Conservation (phyloP, 78 protist genomes). For the Mastigamoeba balamuthi region DNA sequence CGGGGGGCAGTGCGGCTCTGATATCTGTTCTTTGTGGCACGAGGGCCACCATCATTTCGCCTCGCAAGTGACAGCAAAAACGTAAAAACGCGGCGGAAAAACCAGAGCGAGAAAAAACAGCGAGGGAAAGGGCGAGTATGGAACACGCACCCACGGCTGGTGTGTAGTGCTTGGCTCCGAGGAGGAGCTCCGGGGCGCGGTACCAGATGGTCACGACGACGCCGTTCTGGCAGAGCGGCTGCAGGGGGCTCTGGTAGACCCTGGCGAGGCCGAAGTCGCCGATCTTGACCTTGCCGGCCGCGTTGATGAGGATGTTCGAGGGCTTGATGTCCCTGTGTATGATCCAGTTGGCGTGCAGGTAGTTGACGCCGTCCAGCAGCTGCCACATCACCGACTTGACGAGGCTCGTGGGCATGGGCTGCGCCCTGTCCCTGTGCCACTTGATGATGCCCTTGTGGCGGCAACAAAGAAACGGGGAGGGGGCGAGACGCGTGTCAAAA, state of each 20-base stretch:
- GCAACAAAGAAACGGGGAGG: neutral
- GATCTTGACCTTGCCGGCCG: constrained; percentile 59
- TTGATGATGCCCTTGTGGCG: neutral
- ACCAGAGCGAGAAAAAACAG: neutral
- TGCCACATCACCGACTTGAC: constrained; percentile 58
- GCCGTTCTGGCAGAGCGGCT: constrained; percentile 40
- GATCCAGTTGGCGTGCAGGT: constrained; percentile 70
- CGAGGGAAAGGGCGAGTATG: neutral
- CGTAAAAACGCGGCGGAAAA: neutral
- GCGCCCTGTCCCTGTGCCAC: constrained; percentile 15
- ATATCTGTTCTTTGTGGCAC: neutral
- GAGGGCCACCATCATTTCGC: neutral
- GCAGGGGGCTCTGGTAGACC: constrained; percentile 47
- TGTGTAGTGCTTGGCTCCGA: constrained; percentile 80
- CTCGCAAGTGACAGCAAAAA: neutral
- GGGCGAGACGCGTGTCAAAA: neutral
- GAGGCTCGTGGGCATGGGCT: neutral
- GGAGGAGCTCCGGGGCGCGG: constrained; percentile 83
- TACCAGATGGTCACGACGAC: constrained; percentile 91
- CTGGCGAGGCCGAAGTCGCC: constrained; percentile 76
- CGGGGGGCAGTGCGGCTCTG: neutral
- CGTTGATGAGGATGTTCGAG: constrained; percentile 59
- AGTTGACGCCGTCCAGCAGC: constrained; percentile 53
- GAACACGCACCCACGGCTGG: constrained; percentile 55
- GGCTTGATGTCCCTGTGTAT: constrained; percentile 59